phyloP scores from a whole-genome alignment of 2,329 filamentous ascomycete species.

The Zymoseptoria ardabiliae region DNA sequence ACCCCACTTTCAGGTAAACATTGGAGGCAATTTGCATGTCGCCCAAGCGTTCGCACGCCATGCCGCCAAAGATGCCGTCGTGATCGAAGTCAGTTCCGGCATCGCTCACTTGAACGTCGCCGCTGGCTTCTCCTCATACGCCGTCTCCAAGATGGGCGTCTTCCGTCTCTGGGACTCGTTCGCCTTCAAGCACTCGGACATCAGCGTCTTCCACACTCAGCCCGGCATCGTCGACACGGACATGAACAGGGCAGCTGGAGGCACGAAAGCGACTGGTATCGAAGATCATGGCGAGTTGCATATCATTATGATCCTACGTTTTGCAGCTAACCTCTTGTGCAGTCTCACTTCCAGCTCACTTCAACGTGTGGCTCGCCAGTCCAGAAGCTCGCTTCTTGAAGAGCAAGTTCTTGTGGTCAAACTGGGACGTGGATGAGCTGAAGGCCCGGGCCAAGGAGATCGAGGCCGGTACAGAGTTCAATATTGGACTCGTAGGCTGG shows the following conservation, averaged over 20 bases:
- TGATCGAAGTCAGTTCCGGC: slow-evolving; percentile 8
- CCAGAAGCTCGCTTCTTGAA: slow-evolving; percentile 20
- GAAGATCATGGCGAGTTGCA: slow-evolving; percentile 4
- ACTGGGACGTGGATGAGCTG: slow-evolving; percentile 30
- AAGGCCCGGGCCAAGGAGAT: slow-evolving; percentile 18
- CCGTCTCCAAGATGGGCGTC: slow-evolving; percentile 31
- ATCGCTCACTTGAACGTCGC: slow-evolving; percentile 16
- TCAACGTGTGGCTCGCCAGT: slow-evolving; percentile 30
- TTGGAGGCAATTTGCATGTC: slow-evolving; percentile 26
- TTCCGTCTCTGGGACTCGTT: slow-evolving; percentile 34
- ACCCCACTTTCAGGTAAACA: background rate
- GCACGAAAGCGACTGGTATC: slow-evolving; percentile 1
- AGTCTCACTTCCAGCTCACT: slow-evolving; percentile 25
- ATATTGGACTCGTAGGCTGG: slow-evolving; percentile 13
- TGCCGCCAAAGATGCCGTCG: slow-evolving; percentile 15
- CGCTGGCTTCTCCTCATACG: slow-evolving; percentile 24
- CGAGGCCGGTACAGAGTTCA: slow-evolving; percentile 10
- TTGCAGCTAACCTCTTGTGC: slow-evolving; percentile 12
- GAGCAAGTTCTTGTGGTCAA: slow-evolving; percentile 19
- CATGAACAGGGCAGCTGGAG: slow-evolving; percentile 22
- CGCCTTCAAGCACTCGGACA: slow-evolving; percentile 29
- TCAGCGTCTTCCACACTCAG: slow-evolving; percentile 35
- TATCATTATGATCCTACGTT: background rate
- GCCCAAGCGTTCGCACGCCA: slow-evolving; percentile 19
- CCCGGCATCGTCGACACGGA: slow-evolving; percentile 38